Evolutionary conservation across 2,329 filamentous ascomycete genomes (phyloP).

Genomic region (Penicillium sp.): DNA sequence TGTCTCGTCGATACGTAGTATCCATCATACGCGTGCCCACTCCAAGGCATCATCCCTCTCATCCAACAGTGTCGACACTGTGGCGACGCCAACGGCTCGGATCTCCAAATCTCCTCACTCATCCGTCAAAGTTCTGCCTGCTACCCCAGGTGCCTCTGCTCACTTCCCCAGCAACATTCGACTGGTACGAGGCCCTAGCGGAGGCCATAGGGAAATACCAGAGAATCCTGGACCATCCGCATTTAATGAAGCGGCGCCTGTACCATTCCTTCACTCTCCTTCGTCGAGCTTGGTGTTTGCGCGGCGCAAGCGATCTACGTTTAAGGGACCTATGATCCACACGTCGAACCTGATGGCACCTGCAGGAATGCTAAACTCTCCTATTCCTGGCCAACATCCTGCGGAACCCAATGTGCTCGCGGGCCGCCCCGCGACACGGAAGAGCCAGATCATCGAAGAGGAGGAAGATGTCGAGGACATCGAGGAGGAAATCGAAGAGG

Average conservation of each 20-base stretch:
- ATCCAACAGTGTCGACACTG: slow-evolving; percentile 67
- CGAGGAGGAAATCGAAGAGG: slow-evolving; percentile 41
- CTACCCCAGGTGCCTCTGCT: slow-evolving; percentile 67
- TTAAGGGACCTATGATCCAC: slow-evolving; percentile 44
- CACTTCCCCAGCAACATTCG: slow-evolving; percentile 82
- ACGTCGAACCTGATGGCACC: slow-evolving; percentile 34
- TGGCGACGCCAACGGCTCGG: slow-evolving; percentile 61
- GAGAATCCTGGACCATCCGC: slow-evolving; percentile 24
- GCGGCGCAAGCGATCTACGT: slow-evolving; percentile 42
- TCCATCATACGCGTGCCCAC: slow-evolving; percentile 82
- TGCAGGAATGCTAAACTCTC: slow-evolving; percentile 33
- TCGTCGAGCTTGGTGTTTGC: slow-evolving; percentile 44
- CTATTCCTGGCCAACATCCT: slow-evolving; percentile 27
- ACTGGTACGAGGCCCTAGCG: slow-evolving; percentile 58
- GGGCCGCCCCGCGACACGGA: slow-evolving; percentile 30
- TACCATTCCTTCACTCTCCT: slow-evolving; percentile 37
- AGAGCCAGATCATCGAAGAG: slow-evolving; percentile 44
- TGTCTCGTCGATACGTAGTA: slow-evolving; percentile 84
- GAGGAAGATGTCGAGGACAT: slow-evolving; percentile 39
- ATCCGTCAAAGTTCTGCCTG: slow-evolving; percentile 91
- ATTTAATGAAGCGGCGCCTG: slow-evolving; percentile 38
- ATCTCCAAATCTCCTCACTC: slow-evolving; percentile 72
- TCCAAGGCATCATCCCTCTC: slow-evolving; percentile 94
- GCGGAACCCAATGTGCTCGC: slow-evolving; percentile 13
- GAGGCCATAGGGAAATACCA: slow-evolving; percentile 24